Percentiles rank a stretch among this genome's conserved stretches.
These are phyloP conservation scores for Noccaea caerulescens DNA, from an alignment of 345 rosid species.

Conservation along the genomic window DNA sequence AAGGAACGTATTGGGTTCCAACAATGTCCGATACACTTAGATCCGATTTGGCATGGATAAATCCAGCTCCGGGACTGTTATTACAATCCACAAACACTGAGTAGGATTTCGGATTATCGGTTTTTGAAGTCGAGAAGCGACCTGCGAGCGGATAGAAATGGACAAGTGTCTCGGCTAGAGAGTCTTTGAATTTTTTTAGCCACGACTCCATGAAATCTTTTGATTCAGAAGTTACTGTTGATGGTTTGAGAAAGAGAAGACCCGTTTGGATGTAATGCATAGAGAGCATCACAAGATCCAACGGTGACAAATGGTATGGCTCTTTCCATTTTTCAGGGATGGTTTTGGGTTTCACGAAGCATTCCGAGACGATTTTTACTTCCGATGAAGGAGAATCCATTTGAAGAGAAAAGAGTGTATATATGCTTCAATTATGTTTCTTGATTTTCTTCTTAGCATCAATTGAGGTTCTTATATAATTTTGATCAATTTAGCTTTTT, in stretches of 20 bases:
- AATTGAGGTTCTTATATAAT: no score
- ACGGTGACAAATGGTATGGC: constrained; percentile 53
- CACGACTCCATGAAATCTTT: constrained; percentile 46
- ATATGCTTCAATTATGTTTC: no score
- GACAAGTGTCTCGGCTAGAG: constrained; percentile 59
- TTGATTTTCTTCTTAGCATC: neutral
- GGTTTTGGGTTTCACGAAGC: constrained; percentile 57
- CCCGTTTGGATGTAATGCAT: constrained; percentile 70
- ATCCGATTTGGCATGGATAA: constrained; percentile 56
- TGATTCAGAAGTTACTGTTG: constrained; percentile 12
- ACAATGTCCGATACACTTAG: constrained; percentile 52
- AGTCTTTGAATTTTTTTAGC: constrained; percentile 52
- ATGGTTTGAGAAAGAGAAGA: constrained; percentile 59
- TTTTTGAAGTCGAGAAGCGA: constrained; percentile 48
- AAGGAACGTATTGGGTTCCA: constrained; percentile 57
- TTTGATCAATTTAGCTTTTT: neutral
- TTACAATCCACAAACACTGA: constrained; percentile 58
- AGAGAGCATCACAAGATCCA: constrained; percentile 62
- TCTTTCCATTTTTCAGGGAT: constrained; percentile 45
- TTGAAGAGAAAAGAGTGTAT: no score
- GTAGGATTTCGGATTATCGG: constrained; percentile 44
- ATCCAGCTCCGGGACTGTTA: constrained; percentile 73
- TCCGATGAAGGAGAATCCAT: constrained; percentile 32
- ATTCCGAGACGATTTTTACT: constrained; percentile 53
- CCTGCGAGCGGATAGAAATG: constrained; percentile 77